These are phyloP conservation scores for Barnettozyma hawaiiensis DNA, from an alignment of 1,139 yeast genomes.

Conservation along the genomic window DNA sequence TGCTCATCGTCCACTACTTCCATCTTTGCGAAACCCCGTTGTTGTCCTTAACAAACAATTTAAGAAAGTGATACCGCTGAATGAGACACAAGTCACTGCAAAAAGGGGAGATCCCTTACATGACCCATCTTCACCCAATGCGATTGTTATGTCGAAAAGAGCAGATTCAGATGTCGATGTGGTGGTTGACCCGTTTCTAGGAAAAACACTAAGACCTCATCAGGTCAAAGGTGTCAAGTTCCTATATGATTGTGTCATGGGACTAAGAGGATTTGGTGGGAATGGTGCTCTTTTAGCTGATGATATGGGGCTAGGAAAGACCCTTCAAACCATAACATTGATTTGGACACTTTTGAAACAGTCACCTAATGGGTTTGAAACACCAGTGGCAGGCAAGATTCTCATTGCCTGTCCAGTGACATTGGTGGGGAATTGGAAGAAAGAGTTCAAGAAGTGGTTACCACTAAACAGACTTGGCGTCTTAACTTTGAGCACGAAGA, in stretches of 20 bases:
- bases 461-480: constrained; percentile 49
- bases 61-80: constrained; percentile 17
- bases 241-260: constrained; percentile 78
- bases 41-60: constrained; percentile 14
- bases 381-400: constrained; percentile 47
- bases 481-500: constrained; percentile 45
- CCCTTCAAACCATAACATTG: constrained; percentile 76
- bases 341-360: constrained; percentile 83
- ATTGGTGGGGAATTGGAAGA: constrained; percentile 79
- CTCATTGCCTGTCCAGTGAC: constrained; percentile 92
- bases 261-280: constrained; percentile 44
- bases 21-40: constrained; percentile 4
- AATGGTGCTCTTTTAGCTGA: constrained; percentile 86
- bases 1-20: constrained; percentile 1
- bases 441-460: constrained; percentile 88
- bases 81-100: constrained; percentile 6
- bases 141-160: constrained; percentile 43
- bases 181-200: constrained; percentile 62
- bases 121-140: constrained; percentile 36
- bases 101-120: constrained; percentile 32
- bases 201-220: constrained; percentile 63
- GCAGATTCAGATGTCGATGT: constrained; percentile 44
- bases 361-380: constrained; percentile 42
- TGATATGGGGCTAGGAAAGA: constrained; percentile 97
- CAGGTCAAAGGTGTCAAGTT: constrained; percentile 80